Conservation (phyloP, 2,329 filamentous ascomycete genomes). For the Diaporthe vexans region DNA sequence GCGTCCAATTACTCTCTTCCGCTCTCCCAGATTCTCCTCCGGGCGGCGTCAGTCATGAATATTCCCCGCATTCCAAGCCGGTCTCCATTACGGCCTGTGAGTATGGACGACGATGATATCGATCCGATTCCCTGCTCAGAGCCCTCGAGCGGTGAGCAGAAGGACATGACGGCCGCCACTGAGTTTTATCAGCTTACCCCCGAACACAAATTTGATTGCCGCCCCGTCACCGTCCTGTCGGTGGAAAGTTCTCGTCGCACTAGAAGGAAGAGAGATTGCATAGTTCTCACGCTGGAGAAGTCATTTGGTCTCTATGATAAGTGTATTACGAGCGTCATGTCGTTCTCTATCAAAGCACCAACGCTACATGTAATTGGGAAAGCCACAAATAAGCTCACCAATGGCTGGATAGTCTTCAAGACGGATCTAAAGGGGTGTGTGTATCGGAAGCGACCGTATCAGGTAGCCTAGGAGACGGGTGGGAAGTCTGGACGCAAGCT, state of each 20-base stretch:
- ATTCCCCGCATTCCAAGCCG: slow-evolving; percentile 12
- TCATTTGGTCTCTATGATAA: slow-evolving; percentile 22
- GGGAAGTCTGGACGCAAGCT: slow-evolving; percentile 18
- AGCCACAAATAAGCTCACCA: slow-evolving; percentile 11
- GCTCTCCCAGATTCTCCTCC: slow-evolving; percentile 14
- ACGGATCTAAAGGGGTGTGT: slow-evolving; percentile 4
- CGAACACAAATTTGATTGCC: slow-evolving; percentile 14
- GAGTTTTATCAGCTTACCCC: slow-evolving; percentile 4
- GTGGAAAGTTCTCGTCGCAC: slow-evolving; percentile 15
- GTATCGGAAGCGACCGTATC: slow-evolving; percentile 19
- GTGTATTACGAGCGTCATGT: slow-evolving; percentile 12
- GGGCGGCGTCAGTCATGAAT: slow-evolving; percentile 10
- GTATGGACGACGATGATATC: slow-evolving; percentile 10
- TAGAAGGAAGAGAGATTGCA: slow-evolving; percentile 9
- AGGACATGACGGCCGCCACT: slow-evolving; percentile 4
- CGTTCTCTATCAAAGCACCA: slow-evolving; percentile 12
- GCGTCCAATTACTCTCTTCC: slow-evolving; percentile 11
- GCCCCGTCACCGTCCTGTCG: slow-evolving; percentile 8
- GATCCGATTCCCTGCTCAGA: neutral
- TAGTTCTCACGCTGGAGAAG: slow-evolving; percentile 14
- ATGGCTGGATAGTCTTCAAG: slow-evolving; percentile 1
- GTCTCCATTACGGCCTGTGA: slow-evolving; percentile 11
- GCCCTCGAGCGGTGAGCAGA: slow-evolving; percentile 14
- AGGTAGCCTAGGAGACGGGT: slow-evolving; percentile 7
- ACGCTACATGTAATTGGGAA: slow-evolving; percentile 17